Conservation (phyloP, 176 grass and related monocot genomes). For the Lolium rigidum region DNA sequence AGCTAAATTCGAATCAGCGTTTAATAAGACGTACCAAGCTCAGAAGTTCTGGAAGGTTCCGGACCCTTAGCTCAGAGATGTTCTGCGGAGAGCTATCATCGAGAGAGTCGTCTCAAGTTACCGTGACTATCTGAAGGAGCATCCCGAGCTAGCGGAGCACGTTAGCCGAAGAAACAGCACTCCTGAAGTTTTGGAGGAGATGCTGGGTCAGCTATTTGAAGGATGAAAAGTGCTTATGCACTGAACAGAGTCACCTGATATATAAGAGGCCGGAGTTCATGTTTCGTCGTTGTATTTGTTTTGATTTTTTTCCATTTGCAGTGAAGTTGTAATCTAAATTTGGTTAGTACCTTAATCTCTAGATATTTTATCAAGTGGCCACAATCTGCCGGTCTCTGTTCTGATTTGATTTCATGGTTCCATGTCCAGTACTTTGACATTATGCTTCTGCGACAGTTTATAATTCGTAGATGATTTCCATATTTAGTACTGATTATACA, state of each 20-base stretch:
- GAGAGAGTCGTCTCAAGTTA: not conserved
- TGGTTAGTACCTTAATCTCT: not conserved
- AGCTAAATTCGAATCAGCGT: not conserved
- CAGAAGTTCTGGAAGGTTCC: conserved; percentile 25
- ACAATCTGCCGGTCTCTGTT: not conserved
- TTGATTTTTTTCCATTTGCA: not conserved
- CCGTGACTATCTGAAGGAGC: not conserved
- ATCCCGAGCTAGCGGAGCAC: not conserved
- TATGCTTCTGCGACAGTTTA: not conserved
- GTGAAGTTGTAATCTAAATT: not conserved
- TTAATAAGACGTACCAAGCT: not conserved
- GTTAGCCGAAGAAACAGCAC: not conserved
- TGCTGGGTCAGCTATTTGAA: not conserved
- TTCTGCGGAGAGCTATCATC: not conserved
- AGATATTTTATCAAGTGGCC: no score
- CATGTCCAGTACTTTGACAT: not conserved
- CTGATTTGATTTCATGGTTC: not conserved
- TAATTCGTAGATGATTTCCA: not conserved
- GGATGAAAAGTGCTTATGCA: not conserved
- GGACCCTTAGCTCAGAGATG: not conserved
- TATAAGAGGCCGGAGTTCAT: not conserved
- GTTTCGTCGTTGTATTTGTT: not conserved
- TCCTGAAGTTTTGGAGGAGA: not conserved
- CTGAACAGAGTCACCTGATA: no score
- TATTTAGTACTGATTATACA: not conserved